Conservation (phyloP, 2,329 filamentous ascomycete genomes). For the Xylariaceae sp. region DNA sequence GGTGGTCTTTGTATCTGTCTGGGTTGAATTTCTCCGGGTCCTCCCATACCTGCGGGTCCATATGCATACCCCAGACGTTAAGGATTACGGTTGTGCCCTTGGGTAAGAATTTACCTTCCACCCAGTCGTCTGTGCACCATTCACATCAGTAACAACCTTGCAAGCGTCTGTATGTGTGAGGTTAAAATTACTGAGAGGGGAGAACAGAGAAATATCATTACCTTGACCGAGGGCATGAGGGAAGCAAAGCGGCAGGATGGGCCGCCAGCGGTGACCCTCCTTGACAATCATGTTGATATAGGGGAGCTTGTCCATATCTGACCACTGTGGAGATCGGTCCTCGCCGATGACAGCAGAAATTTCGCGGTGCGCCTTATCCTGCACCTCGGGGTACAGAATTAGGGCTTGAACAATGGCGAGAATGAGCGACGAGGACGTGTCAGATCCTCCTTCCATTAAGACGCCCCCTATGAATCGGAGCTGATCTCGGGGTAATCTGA, state of each 20-base stretch:
- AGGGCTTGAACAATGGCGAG: constrained; percentile 50
- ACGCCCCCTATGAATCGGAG: constrained; percentile 45
- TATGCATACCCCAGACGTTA: constrained; percentile 43
- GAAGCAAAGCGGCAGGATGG: constrained; percentile 43
- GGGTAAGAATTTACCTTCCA: constrained; percentile 49
- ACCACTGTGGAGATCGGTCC: constrained; percentile 44
- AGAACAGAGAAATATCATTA: not conserved
- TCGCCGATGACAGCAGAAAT: constrained; percentile 47
- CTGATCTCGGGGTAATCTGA: constrained; percentile 40
- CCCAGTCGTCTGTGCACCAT: constrained; percentile 43
- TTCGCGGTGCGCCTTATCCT: constrained; percentile 47
- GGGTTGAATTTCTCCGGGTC: constrained; percentile 33
- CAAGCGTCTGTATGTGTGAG: no score
- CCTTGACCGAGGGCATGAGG: constrained; percentile 43
- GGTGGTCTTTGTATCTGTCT: constrained; percentile 28
- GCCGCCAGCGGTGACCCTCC: constrained; percentile 49
- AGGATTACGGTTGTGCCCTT: constrained; percentile 45
- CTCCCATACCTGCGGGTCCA: constrained; percentile 31
- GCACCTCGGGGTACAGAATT: constrained; percentile 47
- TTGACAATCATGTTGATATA: constrained; percentile 49
- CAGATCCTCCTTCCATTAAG: constrained; percentile 44
- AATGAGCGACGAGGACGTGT: constrained; percentile 45
- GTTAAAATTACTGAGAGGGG: not conserved
- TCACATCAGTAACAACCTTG: not conserved
- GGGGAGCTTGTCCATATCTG: constrained; percentile 45